Conservation (phyloP, 768 basidiomycete species). For the Lyophyllum decastes region DNA sequence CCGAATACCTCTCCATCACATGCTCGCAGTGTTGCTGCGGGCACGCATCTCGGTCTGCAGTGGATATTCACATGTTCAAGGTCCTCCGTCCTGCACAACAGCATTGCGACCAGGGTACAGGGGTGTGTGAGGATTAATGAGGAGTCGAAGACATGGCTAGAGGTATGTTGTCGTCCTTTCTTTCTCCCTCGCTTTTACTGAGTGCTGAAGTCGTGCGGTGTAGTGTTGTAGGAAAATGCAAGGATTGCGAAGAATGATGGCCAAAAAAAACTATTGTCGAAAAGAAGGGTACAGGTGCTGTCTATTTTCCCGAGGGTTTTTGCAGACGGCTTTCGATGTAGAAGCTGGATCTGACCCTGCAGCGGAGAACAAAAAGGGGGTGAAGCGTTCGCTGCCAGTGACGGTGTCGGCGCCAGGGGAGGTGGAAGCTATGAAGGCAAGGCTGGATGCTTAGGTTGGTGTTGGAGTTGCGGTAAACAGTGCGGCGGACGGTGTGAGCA, state of each 20-base stretch:
- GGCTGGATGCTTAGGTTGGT: no score
- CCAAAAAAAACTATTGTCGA: background rate
- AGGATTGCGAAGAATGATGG: conserved; percentile 15
- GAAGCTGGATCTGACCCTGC: no score
- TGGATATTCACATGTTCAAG: conserved; percentile 95
- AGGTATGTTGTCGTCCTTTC: conserved; percentile 17
- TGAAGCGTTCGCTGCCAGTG: no score
- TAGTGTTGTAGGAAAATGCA: conserved; percentile 22
- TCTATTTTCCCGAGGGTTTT: background rate
- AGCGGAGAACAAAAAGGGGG: no score
- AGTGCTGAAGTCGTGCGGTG: no score
- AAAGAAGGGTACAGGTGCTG: no score
- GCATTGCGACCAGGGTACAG: conserved; percentile 32
- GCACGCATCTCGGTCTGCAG: conserved; percentile 64
- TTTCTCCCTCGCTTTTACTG: no score
- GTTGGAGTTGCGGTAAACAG: no score
- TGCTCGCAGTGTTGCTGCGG: conserved; percentile 57
- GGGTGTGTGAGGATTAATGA: conserved; percentile 54
- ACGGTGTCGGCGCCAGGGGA: no score
- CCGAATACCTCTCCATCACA: conserved; percentile 87
- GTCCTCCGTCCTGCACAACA: conserved; percentile 77
- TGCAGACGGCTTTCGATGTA: conserved; percentile 1
- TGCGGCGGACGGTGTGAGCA: no score
- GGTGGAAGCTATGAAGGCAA: no score
- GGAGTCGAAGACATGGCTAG: conserved; percentile 63